Conservation (phyloP, 768 basidiomycete species). For the Phylloporus rhodoxanthus region DNA sequence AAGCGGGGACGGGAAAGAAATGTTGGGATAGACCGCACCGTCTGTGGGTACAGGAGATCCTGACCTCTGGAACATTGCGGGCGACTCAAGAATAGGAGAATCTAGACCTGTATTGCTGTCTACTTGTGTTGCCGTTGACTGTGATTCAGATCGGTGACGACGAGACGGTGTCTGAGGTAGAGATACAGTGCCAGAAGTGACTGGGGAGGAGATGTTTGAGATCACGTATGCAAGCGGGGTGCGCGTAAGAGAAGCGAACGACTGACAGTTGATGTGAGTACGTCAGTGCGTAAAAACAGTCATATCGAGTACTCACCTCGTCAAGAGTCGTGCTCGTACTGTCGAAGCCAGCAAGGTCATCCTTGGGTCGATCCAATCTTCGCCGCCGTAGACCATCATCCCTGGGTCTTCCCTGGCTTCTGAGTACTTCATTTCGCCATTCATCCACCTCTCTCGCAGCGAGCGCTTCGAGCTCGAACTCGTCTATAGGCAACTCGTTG, state of each 20-base stretch:
- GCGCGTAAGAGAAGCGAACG: slow-evolving; percentile 41
- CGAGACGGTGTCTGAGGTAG: slow-evolving; percentile 14
- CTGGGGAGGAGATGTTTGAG: slow-evolving; percentile 34
- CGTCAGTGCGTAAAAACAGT: not conserved
- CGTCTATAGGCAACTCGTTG: slow-evolving; percentile 16
- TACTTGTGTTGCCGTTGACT: slow-evolving; percentile 11
- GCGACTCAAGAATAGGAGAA: slow-evolving; percentile 1
- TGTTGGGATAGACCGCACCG: not conserved
- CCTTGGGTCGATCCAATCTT: not conserved
- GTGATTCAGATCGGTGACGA: slow-evolving; percentile 16
- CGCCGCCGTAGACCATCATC: slow-evolving; percentile 9
- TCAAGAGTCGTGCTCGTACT: slow-evolving; percentile 34
- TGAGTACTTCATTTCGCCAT: slow-evolving; percentile 45
- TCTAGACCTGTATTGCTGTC: not conserved
- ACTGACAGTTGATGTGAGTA: slow-evolving; percentile 28
- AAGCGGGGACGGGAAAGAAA: slow-evolving; percentile 7
- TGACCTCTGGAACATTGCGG: slow-evolving; percentile 1
- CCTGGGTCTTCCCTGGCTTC: slow-evolving; percentile 17
- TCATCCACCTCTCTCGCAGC: slow-evolving; percentile 45
- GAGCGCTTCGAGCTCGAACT: slow-evolving; percentile 49
- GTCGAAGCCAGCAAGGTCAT: slow-evolving; percentile 16
- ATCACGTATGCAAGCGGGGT: slow-evolving; percentile 43
- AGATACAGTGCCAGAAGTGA: slow-evolving; percentile 9
- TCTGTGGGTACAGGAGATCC: not conserved
- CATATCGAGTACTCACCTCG: slow-evolving; percentile 37